A percentile compares a stretch with the other conserved stretches of the same genome.
phyloP scores from a whole-genome alignment of 2,329 filamentous ascomycete genomes.

The Metarhizium robertsii region DNA sequence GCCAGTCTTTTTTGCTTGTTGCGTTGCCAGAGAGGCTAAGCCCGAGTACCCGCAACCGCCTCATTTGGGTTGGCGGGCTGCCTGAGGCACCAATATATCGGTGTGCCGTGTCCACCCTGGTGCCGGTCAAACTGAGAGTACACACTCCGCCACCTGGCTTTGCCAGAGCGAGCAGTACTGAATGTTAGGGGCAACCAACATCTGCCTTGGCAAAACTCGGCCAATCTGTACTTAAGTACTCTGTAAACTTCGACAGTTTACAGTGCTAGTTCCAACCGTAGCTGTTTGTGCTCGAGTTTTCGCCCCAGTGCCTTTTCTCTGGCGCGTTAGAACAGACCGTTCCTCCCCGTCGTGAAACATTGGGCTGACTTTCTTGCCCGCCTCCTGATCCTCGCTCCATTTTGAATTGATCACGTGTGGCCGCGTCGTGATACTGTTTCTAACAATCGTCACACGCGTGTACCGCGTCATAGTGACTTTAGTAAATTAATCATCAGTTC shows the following conservation, averaged over 20 bases:
- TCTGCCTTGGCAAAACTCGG: neutral
- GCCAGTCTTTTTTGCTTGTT: conserved; percentile 5
- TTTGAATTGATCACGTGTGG: neutral
- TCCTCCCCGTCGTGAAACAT: neutral
- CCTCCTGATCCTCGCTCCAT: neutral
- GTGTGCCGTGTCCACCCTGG: neutral
- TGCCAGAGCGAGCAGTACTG: neutral
- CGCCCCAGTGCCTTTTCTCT: neutral
- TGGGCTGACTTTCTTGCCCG: no score
- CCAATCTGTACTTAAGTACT: neutral
- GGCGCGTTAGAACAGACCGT: neutral
- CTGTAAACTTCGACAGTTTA: no score
- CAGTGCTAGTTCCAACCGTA: neutral
- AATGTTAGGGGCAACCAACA: neutral
- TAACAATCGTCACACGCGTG: no score
- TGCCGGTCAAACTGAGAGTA: neutral
- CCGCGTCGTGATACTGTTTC: neutral
- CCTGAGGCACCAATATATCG: conserved; percentile 9
- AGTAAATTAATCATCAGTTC: neutral
- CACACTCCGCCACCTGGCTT: neutral
- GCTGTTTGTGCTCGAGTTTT: neutral
- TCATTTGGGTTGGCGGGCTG: neutral
- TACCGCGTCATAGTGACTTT: neutral
- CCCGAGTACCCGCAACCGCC: conserved; percentile 9
- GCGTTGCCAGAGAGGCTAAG: conserved; percentile 13